Base-by-base conservation (phyloP, 2,329 filamentous ascomycete genomes). In the Trichoderma koningii region DNA sequence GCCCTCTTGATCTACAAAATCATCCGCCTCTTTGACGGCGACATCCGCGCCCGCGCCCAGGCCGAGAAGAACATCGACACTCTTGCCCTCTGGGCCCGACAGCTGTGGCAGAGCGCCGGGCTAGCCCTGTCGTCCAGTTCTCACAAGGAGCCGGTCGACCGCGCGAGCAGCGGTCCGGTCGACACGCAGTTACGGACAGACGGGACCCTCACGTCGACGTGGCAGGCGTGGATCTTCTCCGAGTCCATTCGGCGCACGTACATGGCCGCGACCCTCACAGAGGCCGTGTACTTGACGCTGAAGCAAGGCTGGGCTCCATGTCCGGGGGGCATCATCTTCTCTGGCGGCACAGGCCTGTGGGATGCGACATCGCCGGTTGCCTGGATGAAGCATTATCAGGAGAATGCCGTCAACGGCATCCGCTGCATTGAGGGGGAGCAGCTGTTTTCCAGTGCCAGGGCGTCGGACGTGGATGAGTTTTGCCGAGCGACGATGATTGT, bases 41-140 rank as follows among this genome's bases (percentile, higher is more conserved):
- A 63, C 15, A 55, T 63, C n/a, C 60, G 60, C 60, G 60, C 60
- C 1, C 60, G 60, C 6, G 60, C 60, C 3, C 60, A 63, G 7
- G 60, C 60, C 15, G 60, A 63, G 44, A 63, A 53, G 26, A 44
- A 63, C 23, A 63, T 63, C n/a, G 60, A 63, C 19, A 63, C 60
- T 5, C 60, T 63, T 19, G 26, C 50, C 9, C 50, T 55, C 0
- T 63, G 60, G 60, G 60, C 60, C 47, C 60, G 50, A 55, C 60
- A 63, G 50, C n/a, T 63, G 5, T 63, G 60, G 60, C 60, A 47
- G 19, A 63, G 60, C 26, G 60, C 60, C 50, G 30, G 42, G 10
- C 50, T 63, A 15, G 41, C 41, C 9, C 41, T 55, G 6, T 23
- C 60, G 7, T 38, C 50, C 1, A 44, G 47, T 2, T 42, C 38